Base-by-base conservation (phyloP, 2,329 filamentous ascomycete genomes). In the Gremmenia infestans region DNA sequence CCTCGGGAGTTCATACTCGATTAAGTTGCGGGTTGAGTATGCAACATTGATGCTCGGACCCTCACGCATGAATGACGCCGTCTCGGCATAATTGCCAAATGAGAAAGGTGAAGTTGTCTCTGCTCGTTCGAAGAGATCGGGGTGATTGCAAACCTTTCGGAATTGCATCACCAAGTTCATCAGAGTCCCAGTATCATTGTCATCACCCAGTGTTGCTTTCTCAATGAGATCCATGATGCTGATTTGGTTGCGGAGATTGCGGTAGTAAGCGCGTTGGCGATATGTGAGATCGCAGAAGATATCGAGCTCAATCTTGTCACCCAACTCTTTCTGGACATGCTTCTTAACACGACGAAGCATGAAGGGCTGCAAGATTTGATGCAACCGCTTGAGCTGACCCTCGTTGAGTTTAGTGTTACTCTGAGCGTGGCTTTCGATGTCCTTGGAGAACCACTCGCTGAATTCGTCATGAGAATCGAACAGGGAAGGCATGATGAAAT, bases 121-220 rank as follows among this genome's bases (percentile, higher is more conserved):
- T 9, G 93, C 92, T 47, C 94, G 87, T 73, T 99, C 92, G 65
- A 99, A 99, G 36, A 99, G 75, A 73, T 99, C 94, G 0, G 94
- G 94, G 70, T 99, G 94, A 69, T 99, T 99, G 77, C 94, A 99
- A 55, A 99, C 94, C 75, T 99, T 99, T 66, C 94, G 85, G 82
- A 99, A 99, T 74, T 99, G 94, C 94, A 99, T 99, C 61, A 99
- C 94, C 62, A 99, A 79, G 73, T 99, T 99, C 94, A 99, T 97
- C 67, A 99, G 75, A 1, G 93, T 97, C 42, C 93, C 92, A 37
- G 90, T 96, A 70, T 97, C 94, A 66, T 93, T 87, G 50, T 97
- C 94, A 66, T 97, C 92, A 37, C 94, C 94, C 64, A 94, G 82
- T 2, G 93, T 93, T 1, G 91, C 91, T 80, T 97, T 97, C 73